Evolutionary conservation across 139 green algal genomes (phyloP).

Genomic region (Dunaliella primolecta): DNA sequence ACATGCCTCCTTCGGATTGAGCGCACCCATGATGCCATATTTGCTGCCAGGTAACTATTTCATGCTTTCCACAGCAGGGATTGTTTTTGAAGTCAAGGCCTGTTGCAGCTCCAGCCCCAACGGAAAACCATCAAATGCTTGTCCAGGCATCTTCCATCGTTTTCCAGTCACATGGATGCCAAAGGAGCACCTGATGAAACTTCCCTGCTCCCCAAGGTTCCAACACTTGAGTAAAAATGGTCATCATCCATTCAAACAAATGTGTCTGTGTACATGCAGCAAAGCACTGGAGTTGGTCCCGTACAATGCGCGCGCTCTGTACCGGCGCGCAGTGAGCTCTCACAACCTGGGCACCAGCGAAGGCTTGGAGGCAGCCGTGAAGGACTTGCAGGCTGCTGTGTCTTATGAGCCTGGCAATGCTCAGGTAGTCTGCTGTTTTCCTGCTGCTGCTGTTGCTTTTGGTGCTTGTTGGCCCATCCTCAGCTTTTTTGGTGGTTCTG

Average conservation of each 20-base stretch:
- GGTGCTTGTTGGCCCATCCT: too few relatives aligned
- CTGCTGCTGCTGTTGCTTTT: too few relatives aligned
- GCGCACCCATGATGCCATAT: conserved; percentile 15
- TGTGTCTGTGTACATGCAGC: conserved; percentile 11
- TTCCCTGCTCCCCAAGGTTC: not conserved
- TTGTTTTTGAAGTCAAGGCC: too few relatives aligned
- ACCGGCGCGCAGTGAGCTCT: conserved; percentile 27
- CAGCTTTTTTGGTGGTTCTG: too few relatives aligned
- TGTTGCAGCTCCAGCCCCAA: too few relatives aligned
- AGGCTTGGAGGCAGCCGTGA: conserved; percentile 27
- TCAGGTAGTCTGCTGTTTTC: conserved; percentile 8
- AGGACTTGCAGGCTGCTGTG: conserved; percentile 21
- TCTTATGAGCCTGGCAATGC: conserved; percentile 28
- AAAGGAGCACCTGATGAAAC: not conserved
- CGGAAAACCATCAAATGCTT: too few relatives aligned
- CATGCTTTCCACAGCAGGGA: too few relatives aligned
- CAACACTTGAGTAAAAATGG: not conserved
- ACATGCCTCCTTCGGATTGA: conserved; percentile 28
- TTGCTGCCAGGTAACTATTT: conserved; percentile 27
- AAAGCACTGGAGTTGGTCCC: conserved; percentile 33
- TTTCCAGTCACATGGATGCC: too few relatives aligned
- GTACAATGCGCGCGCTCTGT: conserved; percentile 34
- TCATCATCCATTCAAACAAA: not conserved
- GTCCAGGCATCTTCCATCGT: too few relatives aligned
- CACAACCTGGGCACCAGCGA: conserved; percentile 6